Percentiles rank a stretch among this genome's conserved stretches.
Conservation (phyloP, 2,329 filamentous ascomycete species). For the Coniochaeta sp. region DNA sequence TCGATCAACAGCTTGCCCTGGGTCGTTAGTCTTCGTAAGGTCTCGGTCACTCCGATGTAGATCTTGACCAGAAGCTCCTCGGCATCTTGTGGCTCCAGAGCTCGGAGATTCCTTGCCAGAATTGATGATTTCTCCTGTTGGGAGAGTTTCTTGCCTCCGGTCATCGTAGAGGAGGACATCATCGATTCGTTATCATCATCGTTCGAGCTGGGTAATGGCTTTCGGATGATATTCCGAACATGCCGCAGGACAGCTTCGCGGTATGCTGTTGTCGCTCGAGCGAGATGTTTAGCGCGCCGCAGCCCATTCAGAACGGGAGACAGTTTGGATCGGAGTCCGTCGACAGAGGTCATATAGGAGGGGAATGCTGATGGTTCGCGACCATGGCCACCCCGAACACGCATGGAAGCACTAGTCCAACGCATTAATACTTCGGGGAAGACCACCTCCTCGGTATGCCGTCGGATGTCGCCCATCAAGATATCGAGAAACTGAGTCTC, state of each 20-base stretch:
- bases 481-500: conserved; percentile 73
- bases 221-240: conserved; percentile 76
- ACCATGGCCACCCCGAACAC: conserved; percentile 60
- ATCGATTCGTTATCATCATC: conserved; percentile 92
- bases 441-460: conserved; percentile 71
- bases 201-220: conserved; percentile 81
- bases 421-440: conserved; percentile 68
- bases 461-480: conserved; percentile 70
- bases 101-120: conserved; percentile 78
- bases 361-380: conserved; percentile 65
- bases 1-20: conserved; percentile 95
- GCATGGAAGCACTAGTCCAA: conserved; percentile 73
- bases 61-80: conserved; percentile 76
- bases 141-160: conserved; percentile 58
- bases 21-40: conserved; percentile 73
- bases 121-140: conserved; percentile 87
- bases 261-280: conserved; percentile 74
- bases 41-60: conserved; percentile 84
- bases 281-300: conserved; percentile 73
- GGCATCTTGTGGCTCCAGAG: conserved; percentile 75
- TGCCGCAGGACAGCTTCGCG: conserved; percentile 79
- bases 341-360: conserved; percentile 68
- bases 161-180: conserved; percentile 73
- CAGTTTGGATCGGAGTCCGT: conserved; percentile 63
- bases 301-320: conserved; percentile 68